These are phyloP conservation scores for Draba incana DNA, from an alignment of 345 rosid genomes.

Conservation along the genomic window DNA sequence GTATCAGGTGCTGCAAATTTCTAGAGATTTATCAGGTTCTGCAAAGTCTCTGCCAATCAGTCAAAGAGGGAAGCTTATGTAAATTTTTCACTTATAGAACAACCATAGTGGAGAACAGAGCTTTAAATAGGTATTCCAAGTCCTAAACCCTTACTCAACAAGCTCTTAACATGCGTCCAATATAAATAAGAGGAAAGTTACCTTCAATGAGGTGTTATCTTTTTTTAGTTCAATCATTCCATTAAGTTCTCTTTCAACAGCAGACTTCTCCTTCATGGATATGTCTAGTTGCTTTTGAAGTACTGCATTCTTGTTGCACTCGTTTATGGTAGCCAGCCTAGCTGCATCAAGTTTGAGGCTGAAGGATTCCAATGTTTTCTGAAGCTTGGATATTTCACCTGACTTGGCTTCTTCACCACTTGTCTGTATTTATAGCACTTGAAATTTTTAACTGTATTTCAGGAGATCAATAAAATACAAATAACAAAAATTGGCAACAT, in stretches of 20 bases:
- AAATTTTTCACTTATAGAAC: conserved; percentile 10
- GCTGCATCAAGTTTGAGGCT: conserved; percentile 92
- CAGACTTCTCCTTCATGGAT: conserved; percentile 71
- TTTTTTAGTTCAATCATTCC: conserved; percentile 66
- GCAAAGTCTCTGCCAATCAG: not conserved
- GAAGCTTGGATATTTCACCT: conserved; percentile 75
- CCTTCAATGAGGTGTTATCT: conserved; percentile 77
- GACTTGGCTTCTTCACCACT: conserved; percentile 80
- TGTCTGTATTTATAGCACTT: conserved; percentile 52
- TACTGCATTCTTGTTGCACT: conserved; percentile 86
- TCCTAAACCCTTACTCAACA: conserved; percentile 20
- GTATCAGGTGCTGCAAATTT: conserved; percentile 3
- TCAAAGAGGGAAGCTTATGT: not conserved
- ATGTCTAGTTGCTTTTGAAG: conserved; percentile 81
- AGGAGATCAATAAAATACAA: conserved; percentile 27
- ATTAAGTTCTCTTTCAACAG: conserved; percentile 70
- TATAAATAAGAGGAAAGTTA: conserved; percentile 34
- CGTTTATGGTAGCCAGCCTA: conserved; percentile 81
- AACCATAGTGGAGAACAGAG: not conserved
- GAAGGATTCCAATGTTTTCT: conserved; percentile 68
- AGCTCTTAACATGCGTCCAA: conserved; percentile 13
- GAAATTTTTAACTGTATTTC: conserved; percentile 27
- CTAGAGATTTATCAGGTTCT: not conserved
- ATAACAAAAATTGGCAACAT: conserved; percentile 40
- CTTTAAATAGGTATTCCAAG: conserved; percentile 23